Conservation (phyloP, 2,329 filamentous ascomycete species). For the Onygenales sp. region DNA sequence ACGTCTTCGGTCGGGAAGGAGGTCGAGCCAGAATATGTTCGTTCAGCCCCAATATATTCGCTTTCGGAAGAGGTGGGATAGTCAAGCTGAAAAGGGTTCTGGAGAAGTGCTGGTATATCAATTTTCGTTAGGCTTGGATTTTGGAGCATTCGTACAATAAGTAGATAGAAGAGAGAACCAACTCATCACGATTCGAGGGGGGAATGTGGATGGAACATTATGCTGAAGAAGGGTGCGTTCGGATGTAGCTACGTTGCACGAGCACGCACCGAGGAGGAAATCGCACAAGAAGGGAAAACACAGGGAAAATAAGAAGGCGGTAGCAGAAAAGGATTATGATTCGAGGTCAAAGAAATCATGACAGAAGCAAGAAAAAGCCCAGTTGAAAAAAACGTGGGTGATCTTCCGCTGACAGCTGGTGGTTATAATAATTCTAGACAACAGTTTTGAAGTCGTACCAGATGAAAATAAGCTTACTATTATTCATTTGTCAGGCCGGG, state of each 20-base stretch:
- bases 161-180: not conserved
- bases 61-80: conserved; percentile 29
- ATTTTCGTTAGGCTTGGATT: conserved; percentile 16
- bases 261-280: conserved; percentile 5
- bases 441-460: conserved; percentile 12
- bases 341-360: not conserved
- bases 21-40: conserved; percentile 24
- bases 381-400: conserved; percentile 8
- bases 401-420: conserved; percentile 9
- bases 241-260: conserved; percentile 7
- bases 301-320: not conserved
- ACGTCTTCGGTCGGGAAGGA: conserved; percentile 28
- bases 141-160: not conserved
- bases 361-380: conserved; percentile 4
- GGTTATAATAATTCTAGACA: conserved; percentile 2
- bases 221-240: conserved; percentile 1
- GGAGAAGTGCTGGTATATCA: conserved; percentile 23
- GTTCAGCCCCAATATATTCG: conserved; percentile 29
- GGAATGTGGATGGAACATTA: not conserved
- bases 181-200: not conserved
- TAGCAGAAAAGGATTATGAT: not conserved
- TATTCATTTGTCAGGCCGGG: conserved; percentile 14
- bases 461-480: conserved; percentile 17
- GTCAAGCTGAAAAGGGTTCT: conserved; percentile 28
- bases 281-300: not conserved